Percentiles rank a stretch among this genome's conserved stretches.
These are phyloP conservation scores for Lojkania enalia DNA, from an alignment of 2,329 filamentous ascomycete genomes.

Conservation along the genomic window DNA sequence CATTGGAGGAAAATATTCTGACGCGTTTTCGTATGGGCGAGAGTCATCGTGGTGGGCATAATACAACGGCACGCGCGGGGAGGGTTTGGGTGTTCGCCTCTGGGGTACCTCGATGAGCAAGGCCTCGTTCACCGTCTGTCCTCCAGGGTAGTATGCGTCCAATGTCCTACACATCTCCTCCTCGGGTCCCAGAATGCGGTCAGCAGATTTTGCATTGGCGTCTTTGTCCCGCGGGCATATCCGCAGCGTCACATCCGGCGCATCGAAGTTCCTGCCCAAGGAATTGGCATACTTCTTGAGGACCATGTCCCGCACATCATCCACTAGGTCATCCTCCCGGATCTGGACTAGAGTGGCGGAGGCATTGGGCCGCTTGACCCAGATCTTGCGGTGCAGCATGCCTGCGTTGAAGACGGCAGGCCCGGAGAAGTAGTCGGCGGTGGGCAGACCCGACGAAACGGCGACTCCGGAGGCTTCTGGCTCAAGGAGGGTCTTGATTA, in stretches of 20 bases:
- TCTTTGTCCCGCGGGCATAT: constrained; percentile 68
- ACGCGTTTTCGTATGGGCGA: constrained; percentile 68
- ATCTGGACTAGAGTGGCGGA: constrained; percentile 88
- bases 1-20: constrained; percentile 82
- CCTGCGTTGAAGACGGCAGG: constrained; percentile 35
- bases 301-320: constrained; percentile 91
- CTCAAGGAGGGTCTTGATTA: constrained; percentile 59
- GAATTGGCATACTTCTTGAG: constrained; percentile 93
- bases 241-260: constrained; percentile 82
- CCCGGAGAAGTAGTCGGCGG: constrained; percentile 47
- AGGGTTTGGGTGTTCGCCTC: constrained; percentile 76
- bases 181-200: constrained; percentile 79
- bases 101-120: constrained; percentile 84
- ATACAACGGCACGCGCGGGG: constrained; percentile 62
- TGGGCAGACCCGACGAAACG: constrained; percentile 27
- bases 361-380: constrained; percentile 85
- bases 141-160: constrained; percentile 81
- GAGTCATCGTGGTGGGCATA: constrained; percentile 65
- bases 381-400: constrained; percentile 74
- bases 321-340: constrained; percentile 85
- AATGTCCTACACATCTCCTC: constrained; percentile 78
- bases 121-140: constrained; percentile 86
- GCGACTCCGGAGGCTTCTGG: constrained; percentile 34
- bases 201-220: constrained; percentile 48
- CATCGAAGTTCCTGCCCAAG: constrained; percentile 82